Percentiles rank a stretch among this genome's conserved stretches.
Conservation (phyloP, 306 rosid genomes). For the Rosa persica region DNA sequence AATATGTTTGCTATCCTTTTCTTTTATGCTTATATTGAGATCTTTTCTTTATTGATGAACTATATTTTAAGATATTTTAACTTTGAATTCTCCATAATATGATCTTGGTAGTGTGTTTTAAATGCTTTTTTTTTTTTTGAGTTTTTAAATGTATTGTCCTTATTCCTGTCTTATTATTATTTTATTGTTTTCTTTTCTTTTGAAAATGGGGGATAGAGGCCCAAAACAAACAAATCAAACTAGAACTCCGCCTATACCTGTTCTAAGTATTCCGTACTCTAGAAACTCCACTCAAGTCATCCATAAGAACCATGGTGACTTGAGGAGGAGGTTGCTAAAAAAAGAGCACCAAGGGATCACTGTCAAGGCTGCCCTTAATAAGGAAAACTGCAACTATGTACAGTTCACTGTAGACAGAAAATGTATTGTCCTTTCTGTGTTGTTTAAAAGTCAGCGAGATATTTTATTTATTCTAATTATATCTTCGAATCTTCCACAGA, state of each 20-base stretch:
- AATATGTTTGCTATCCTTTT: neutral
- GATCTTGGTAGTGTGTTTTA: neutral
- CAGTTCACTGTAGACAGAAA: neutral
- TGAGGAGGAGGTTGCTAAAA: neutral
- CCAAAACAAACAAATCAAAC: neutral
- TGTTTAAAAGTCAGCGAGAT: constrained; percentile 1
- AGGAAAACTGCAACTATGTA: neutral
- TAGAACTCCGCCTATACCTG: neutral
- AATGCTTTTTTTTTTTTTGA: neutral
- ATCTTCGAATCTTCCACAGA: constrained; percentile 42
- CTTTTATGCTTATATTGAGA: constrained; percentile 9
- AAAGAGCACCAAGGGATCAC: neutral
- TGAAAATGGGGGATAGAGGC: neutral
- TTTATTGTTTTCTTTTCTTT: neutral
- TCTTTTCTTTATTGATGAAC: constrained; percentile 8
- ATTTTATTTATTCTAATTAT: constrained; percentile 12
- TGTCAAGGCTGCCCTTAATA: neutral
- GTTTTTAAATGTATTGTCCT: neutral
- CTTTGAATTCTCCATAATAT: constrained; percentile 6
- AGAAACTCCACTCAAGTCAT: neutral
- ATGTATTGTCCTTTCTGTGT: constrained; percentile 16
- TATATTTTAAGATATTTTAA: constrained; percentile 1
- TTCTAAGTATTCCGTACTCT: neutral
- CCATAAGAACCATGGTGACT: neutral
- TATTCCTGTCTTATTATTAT: neutral